These are phyloP conservation scores for Clavispora santaluciae DNA, from an alignment of 805 yeast genomes.

Conservation along the genomic window DNA sequence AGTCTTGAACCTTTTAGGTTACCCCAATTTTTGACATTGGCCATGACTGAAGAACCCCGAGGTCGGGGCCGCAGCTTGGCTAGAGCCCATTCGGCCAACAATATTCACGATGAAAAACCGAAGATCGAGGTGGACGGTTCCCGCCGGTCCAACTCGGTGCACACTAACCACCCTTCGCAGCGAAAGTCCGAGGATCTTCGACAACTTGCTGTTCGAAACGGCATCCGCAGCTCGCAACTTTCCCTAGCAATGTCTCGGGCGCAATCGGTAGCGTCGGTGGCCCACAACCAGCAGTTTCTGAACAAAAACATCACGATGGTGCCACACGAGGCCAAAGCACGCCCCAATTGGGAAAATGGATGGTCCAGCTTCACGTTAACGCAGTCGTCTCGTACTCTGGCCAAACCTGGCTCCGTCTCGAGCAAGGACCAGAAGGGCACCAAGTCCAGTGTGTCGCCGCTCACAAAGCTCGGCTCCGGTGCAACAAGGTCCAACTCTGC, in stretches of 20 bases:
- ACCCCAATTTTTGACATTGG: too few species aligned
- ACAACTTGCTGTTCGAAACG: conserved; percentile 9
- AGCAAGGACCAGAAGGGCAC: not conserved
- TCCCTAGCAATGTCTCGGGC: not conserved
- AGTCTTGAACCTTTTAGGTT: too few species aligned
- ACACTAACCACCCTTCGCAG: not conserved
- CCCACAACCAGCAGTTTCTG: conserved; percentile 2
- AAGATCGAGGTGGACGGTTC: not conserved
- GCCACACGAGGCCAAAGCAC: not conserved
- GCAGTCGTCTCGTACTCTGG: not conserved
- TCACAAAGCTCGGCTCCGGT: conserved; percentile 5
- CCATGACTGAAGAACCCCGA: not conserved
- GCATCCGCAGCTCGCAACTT: conserved; percentile 4
- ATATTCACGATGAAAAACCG: conserved; percentile 1
- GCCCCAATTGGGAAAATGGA: not conserved
- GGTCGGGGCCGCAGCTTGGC: conserved; percentile 3
- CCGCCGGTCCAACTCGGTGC: not conserved
- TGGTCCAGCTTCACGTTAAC: conserved; percentile 1
- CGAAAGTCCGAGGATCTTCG: conserved; percentile 6
- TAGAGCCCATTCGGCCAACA: conserved; percentile 1
- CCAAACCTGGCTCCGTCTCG: not conserved
- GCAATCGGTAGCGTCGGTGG: not conserved
- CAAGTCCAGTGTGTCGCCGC: conserved; percentile 11
- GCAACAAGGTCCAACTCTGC: conserved; percentile 1
- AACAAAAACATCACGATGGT: conserved; percentile 13